phyloP scores from a whole-genome alignment of 352 stramenopile species.

The Thalassiosira delicatula region DNA sequence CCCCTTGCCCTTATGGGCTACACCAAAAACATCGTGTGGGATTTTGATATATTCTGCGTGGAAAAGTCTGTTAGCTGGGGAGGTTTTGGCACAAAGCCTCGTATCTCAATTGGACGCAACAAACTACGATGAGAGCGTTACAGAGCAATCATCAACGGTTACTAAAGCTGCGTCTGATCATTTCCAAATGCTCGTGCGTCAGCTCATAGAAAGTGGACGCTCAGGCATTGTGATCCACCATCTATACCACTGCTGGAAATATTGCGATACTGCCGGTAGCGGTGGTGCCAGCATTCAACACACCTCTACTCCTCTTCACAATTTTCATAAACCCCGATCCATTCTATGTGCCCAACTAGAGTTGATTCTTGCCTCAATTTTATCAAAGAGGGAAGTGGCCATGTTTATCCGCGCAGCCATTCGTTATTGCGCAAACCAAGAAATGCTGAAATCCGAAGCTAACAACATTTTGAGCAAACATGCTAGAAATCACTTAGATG shows the following conservation, averaged over 20 bases:
- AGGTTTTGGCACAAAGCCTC: constrained; percentile 20
- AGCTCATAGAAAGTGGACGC: constrained; percentile 48
- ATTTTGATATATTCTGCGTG: constrained; percentile 49
- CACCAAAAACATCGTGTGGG: constrained; percentile 28
- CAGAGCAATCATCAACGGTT: neutral
- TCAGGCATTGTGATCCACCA: constrained; percentile 31
- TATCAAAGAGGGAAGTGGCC: no score
- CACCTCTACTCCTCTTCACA: no score
- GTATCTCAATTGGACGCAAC: neutral
- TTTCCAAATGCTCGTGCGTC: constrained; percentile 50
- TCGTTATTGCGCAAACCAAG: no score
- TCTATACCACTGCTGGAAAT: constrained; percentile 39
- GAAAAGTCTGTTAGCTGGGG: constrained; percentile 30
- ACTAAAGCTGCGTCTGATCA: constrained; percentile 32
- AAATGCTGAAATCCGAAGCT: no score
- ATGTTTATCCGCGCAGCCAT: no score
- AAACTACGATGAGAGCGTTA: neutral
- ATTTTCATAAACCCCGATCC: no score
- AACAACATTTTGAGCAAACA: no score
- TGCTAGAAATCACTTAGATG: no score
- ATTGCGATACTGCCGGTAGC: constrained; percentile 13
- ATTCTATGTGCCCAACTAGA: no score
- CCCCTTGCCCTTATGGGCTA: constrained; percentile 51
- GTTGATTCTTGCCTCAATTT: no score
- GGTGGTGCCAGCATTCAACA: no score